Evolutionary conservation across 2,329 filamentous ascomycete genomes (phyloP), one percentile per base, ranked within the genome.

Genomic region (Fulvia fulva): DNA sequence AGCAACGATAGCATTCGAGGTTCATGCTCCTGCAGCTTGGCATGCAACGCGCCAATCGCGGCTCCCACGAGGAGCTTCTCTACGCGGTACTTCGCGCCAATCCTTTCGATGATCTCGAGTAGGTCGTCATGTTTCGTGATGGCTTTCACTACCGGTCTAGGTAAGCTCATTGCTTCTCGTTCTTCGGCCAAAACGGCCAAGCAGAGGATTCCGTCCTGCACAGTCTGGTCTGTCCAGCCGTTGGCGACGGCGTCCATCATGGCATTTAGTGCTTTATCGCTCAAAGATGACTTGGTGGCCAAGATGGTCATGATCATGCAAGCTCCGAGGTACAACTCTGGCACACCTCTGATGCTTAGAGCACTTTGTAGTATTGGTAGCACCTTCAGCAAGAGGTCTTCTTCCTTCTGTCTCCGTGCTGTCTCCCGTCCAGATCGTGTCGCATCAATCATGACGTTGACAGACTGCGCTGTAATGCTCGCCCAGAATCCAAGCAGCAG

Each of bases 231-330:
- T 1, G 85, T 88, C 86, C 91, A 95, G 8, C 89, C 90, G 26
- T 82, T 77, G 8, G 89, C 87, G 32, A 96, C 84, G 62, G 92
- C 90, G 68, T 96, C 90, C 91, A 97, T 96, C 68, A 99, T 82
- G 1, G 87, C 87, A 55, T 89, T 86, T n/a, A 97, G 79, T 1
- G 92, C 84, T 57, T 83, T 83, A 67, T 97, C 91, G 49, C 89
- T 85, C 14, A 97, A 80, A 50, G 84, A 82, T 0, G 88, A 87
- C 74, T 96, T 96, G 51, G 90, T 87, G 6, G 90, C 91, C 61
- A 97, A 82, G 51, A 97, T 86, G 6, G 91, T 85, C 56, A 92
- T 83, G 21, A 96, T 86, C 88, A 97, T 96, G 73, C 96, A 97
- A 57, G 89, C 92, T 16, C 89, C 91, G 60, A 95, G 83, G 64